Evolutionary conservation across 441 rosid species (phyloP).

Genomic region (Manihot esculenta): DNA sequence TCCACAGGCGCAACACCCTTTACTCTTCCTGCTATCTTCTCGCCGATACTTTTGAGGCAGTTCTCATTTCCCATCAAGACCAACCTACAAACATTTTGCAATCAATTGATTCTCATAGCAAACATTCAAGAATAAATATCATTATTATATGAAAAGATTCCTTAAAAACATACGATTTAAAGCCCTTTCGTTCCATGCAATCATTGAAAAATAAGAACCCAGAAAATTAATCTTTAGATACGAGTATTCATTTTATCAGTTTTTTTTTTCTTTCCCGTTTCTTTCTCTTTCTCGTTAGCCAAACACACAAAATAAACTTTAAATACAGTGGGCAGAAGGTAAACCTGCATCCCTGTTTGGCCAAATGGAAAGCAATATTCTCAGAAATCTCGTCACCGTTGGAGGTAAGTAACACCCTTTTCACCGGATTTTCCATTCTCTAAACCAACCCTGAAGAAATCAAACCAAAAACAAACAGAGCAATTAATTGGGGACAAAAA

Average conservation of each 20-base stretch:
- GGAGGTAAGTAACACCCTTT: slow-evolving; percentile 75
- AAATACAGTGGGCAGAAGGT: not conserved
- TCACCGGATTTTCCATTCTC: slow-evolving; percentile 46
- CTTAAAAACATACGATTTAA: not conserved
- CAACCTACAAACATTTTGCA: slow-evolving; percentile 41
- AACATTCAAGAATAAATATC: not conserved
- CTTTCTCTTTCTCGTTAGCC: slow-evolving; percentile 15
- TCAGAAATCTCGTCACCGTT: slow-evolving; percentile 71
- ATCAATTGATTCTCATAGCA: too few relatives aligned
- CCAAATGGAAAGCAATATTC: slow-evolving; percentile 64
- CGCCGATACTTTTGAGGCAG: slow-evolving; percentile 36
- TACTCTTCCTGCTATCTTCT: slow-evolving; percentile 40
- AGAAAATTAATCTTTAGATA: not conserved
- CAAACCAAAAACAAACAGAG: not conserved
- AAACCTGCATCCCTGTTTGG: slow-evolving; percentile 78
- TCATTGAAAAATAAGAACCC: not conserved
- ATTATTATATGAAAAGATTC: not conserved
- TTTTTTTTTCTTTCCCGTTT: not conserved
- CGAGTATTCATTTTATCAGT: not conserved
- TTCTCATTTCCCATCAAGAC: slow-evolving; percentile 74
- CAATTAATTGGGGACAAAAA: not conserved
- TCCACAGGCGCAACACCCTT: slow-evolving; percentile 39
- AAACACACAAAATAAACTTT: not conserved
- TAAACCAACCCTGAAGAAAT: slow-evolving; percentile 1
- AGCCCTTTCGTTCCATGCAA: not conserved